phyloP scores from a whole-genome alignment of 257 asterid species.

The Eustoma russellianum region DNA sequence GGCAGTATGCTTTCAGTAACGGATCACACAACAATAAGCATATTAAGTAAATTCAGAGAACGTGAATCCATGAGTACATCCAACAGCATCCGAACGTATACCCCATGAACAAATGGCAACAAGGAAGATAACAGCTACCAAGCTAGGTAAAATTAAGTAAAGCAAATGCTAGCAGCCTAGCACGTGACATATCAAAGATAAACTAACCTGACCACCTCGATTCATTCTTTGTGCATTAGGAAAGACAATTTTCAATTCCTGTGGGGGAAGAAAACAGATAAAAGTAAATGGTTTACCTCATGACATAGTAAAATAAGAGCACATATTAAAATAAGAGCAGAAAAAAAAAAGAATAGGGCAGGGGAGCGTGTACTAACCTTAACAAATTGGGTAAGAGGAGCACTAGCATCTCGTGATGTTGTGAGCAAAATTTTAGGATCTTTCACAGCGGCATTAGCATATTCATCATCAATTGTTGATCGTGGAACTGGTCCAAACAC shows the following conservation, averaged over 20 bases:
- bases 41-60: too few relatives aligned
- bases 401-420: conserved; percentile 89
- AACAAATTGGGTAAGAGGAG: conserved; percentile 90
- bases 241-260: conserved; percentile 84
- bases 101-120: too few relatives aligned
- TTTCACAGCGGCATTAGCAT: conserved; percentile 61
- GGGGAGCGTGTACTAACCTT: conserved; percentile 36
- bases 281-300: too few relatives aligned
- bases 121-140: not conserved
- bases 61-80: too few relatives aligned
- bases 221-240: conserved; percentile 89
- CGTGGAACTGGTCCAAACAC: conserved; percentile 42
- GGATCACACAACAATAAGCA: too few relatives aligned
- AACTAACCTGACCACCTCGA: conserved; percentile 94
- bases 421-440: conserved; percentile 91
- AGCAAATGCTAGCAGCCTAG: too few relatives aligned
- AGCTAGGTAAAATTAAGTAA: not conserved
- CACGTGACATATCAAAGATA: not conserved
- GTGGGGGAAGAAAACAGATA: not conserved
- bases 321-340: too few relatives aligned
- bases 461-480: conserved; percentile 90
- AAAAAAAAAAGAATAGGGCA: too few relatives aligned
- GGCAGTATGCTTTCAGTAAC: too few relatives aligned
- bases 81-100: too few relatives aligned
- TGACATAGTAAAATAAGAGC: too few relatives aligned